Percentiles rank a stretch among this genome's conserved stretches.
These are phyloP conservation scores for Plectranthus barbatus DNA, from an alignment of 257 asterid species.

Conservation along the genomic window DNA sequence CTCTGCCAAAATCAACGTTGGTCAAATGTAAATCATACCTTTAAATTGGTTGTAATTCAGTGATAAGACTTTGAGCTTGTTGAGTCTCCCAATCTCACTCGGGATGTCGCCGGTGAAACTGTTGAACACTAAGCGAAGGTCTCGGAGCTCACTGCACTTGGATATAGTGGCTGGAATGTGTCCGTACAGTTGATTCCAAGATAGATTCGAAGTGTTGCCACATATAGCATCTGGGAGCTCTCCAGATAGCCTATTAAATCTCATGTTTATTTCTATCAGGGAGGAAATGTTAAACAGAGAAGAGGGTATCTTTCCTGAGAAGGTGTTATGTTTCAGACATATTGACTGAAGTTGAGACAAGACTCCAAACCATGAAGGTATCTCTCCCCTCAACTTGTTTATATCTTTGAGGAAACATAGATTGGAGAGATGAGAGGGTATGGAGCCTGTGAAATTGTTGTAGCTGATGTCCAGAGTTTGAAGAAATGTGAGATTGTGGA, in stretches of 20 bases:
- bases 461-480: too few species aligned
- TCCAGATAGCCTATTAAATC: background rate
- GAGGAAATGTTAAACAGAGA: background rate
- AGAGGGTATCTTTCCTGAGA: background rate
- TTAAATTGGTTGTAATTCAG: too few species aligned
- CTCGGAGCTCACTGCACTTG: constrained; percentile 12
- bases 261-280: background rate
- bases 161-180: constrained; percentile 22
- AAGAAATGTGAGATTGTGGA: too few species aligned
- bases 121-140: background rate
- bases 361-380: constrained; percentile 15
- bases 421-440: background rate
- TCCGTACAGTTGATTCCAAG: constrained; percentile 11
- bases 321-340: background rate
- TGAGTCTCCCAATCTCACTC: background rate
- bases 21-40: too few species aligned
- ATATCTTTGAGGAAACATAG: background rate
- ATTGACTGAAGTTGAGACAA: background rate
- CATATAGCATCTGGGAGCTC: background rate
- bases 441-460: too few species aligned
- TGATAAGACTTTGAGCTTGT: background rate
- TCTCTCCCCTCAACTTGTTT: background rate
- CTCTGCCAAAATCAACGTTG: too few species aligned
- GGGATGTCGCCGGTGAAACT: background rate
- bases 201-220: background rate